Evolutionary conservation across 2,329 filamentous ascomycete genomes (phyloP), one percentile per base, ranked within the genome.

Genomic region (Pseudogymnoascus sp.): DNA sequence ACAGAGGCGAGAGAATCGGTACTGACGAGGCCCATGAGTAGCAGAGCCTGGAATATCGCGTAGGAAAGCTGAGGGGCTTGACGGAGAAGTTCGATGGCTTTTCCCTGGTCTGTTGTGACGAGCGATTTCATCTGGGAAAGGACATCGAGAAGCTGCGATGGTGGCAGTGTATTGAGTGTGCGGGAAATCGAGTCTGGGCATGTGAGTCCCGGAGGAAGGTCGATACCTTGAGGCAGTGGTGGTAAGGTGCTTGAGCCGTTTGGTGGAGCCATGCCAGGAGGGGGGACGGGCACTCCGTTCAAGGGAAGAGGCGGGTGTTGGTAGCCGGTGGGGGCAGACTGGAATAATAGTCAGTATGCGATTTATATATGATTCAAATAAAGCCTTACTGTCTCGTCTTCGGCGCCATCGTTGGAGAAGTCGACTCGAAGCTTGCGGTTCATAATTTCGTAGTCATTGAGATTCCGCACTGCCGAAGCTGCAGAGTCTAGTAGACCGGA

Each of bases 371-470:
- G 50, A 37, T 37, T 38, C 11, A 30, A 25, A 30, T 28, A 20
- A 12, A 36, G 37, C 37, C 64, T 59, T 61, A 65, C 63, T 75
- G 64, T 81, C 62, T 78, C 84, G 61, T 88, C 85, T 64, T 87
- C 86, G 64, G 82, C 82, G 47, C 85, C 87, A 73, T 97, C 93
- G 74, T 96, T 96, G 62, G 90, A 94, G 75, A 95, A 99, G 75
- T 97, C 94, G 61, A 99, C 94, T 63, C 92, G 85, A 65, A 99
- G 82, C 74, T 96, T 96, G 69, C 94, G 85, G 61, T 91, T 91
- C 87, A 96, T 95, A 71, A 97, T 86, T 73, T 97, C 93, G 76
- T 91, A 87, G 74, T 96, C 91, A 77, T 97, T 96, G 59, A 97
- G 79, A 72, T 99, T 97, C 68, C 93, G 88, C 57, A 97, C 93